Conservation (phyloP, 2,329 filamentous ascomycete species). For the Canariomyces notabilis region DNA sequence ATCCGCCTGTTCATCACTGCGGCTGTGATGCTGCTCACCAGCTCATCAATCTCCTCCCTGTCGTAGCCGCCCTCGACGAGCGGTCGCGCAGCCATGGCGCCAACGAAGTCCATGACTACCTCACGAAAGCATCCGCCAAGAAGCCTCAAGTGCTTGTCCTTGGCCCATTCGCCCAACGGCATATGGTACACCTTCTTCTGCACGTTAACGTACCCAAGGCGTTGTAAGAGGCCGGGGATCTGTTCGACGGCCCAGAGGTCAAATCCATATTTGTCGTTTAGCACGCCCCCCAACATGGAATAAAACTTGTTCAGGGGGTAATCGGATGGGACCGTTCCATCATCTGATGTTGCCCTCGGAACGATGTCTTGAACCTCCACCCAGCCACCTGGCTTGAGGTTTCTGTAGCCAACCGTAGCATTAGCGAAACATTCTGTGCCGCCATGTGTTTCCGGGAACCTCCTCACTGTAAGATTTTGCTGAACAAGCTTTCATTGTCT, state of each 20-base stretch:
- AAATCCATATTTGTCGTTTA: slow-evolving; percentile 35
- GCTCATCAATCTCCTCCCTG: slow-evolving; percentile 30
- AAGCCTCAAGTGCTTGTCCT: slow-evolving; percentile 34
- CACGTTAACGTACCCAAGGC: slow-evolving; percentile 41
- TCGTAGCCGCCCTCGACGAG: slow-evolving; percentile 35
- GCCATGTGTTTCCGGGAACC: background rate
- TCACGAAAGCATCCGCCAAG: slow-evolving; percentile 40
- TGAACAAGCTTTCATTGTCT: slow-evolving; percentile 30
- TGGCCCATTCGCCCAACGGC: slow-evolving; percentile 43
- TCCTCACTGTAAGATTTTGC: slow-evolving; percentile 22
- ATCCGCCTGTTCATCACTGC: slow-evolving; percentile 33
- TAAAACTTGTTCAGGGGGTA: slow-evolving; percentile 35
- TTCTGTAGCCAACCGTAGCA: slow-evolving; percentile 14
- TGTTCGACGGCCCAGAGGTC: slow-evolving; percentile 28
- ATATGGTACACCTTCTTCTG: slow-evolving; percentile 38
- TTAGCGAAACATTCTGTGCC: background rate
- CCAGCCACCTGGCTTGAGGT: slow-evolving; percentile 45
- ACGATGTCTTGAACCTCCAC: slow-evolving; percentile 46
- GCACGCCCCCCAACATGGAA: slow-evolving; percentile 19
- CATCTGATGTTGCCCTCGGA: slow-evolving; percentile 38
- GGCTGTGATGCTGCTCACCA: slow-evolving; percentile 29
- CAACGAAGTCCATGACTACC: slow-evolving; percentile 36
- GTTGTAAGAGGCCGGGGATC: slow-evolving; percentile 32
- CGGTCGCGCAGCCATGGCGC: slow-evolving; percentile 38
- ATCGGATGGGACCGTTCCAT: slow-evolving; percentile 38